phyloP scores from a whole-genome alignment of 2,329 filamentous ascomycete species.

The Exophiala xenobiotica region DNA sequence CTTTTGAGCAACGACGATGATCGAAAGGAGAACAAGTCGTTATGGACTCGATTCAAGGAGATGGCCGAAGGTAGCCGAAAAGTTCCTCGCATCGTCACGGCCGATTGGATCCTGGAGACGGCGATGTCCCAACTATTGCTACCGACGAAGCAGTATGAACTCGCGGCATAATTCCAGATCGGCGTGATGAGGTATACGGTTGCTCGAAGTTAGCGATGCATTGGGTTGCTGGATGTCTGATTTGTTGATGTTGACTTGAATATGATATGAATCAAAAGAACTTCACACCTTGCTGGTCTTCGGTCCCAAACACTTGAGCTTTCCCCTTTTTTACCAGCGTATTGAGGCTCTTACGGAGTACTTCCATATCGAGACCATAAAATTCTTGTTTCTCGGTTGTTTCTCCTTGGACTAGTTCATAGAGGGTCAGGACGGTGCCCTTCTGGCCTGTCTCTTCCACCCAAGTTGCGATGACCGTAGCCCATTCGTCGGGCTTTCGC shows the following conservation, averaged over 20 bases:
- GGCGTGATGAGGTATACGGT: background rate
- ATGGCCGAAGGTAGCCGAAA: constrained; percentile 78
- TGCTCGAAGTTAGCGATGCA: background rate
- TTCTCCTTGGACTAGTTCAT: constrained; percentile 89
- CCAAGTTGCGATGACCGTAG: constrained; percentile 71
- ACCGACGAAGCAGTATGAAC: constrained; percentile 62
- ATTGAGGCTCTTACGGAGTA: constrained; percentile 75
- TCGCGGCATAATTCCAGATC: background rate
- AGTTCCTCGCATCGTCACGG: constrained; percentile 73
- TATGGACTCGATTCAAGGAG: constrained; percentile 78
- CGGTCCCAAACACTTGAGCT: constrained; percentile 88
- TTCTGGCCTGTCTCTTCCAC: constrained; percentile 87
- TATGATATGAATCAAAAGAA: constrained; percentile 68
- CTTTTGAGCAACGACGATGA: constrained; percentile 72
- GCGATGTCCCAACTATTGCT: constrained; percentile 82
- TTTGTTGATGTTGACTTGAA: background rate
- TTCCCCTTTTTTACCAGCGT: constrained; percentile 85
- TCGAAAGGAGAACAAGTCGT: constrained; percentile 63
- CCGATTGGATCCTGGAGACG: constrained; percentile 87
- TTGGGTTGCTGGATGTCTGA: constrained; percentile 1
- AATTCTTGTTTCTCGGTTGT: constrained; percentile 68
- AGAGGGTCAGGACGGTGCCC: constrained; percentile 84
- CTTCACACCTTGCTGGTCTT: constrained; percentile 88
- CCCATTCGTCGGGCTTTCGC: constrained; percentile 89
- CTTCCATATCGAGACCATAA: constrained; percentile 79